These are phyloP conservation scores for Pyrenula massariospora DNA, from an alignment of 495 filamentous ascomycete genomes.

Conservation along the genomic window DNA sequence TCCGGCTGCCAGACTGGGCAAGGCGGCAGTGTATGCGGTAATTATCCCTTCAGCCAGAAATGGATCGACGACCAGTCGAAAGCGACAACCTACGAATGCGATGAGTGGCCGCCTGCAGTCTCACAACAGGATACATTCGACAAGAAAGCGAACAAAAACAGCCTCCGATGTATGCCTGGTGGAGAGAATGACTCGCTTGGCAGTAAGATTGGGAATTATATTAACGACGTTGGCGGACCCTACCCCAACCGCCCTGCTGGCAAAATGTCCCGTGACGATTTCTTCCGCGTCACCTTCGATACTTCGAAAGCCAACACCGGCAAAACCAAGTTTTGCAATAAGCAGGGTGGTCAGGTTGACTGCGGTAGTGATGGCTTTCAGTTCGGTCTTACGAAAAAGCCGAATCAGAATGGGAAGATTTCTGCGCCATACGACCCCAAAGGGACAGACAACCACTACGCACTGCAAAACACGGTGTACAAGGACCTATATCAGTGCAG, in stretches of 20 bases:
- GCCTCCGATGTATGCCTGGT: conserved; percentile 3
- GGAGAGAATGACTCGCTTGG: conserved; percentile 3
- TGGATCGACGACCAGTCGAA: conserved; percentile 2
- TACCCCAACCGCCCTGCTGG: background rate
- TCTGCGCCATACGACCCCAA: conserved; percentile 1
- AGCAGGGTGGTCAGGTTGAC: background rate
- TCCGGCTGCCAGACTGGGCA: conserved; percentile 1
- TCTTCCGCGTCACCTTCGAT: conserved; percentile 1
- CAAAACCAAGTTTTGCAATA: conserved; percentile 1
- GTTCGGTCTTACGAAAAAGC: conserved; percentile 1
- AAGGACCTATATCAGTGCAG: conserved; percentile 3
- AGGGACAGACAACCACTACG: conserved; percentile 3
- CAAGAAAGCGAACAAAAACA: conserved; percentile 3
- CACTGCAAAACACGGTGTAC: conserved; percentile 2
- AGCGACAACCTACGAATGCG: conserved; percentile 1
- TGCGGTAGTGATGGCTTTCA: conserved; percentile 4
- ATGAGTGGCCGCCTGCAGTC: conserved; percentile 2
- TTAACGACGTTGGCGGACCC: background rate
- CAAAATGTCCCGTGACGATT: conserved; percentile 1
- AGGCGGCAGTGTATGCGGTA: conserved; percentile 2
- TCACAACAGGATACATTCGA: conserved; percentile 2
- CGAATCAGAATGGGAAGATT: conserved; percentile 2
- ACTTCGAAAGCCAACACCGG: background rate
- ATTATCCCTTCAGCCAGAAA: conserved; percentile 5
- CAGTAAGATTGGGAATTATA: conserved; percentile 2